Conservation (phyloP, 73 alveolate species). For the Tetrahymena malaccensis region DNA sequence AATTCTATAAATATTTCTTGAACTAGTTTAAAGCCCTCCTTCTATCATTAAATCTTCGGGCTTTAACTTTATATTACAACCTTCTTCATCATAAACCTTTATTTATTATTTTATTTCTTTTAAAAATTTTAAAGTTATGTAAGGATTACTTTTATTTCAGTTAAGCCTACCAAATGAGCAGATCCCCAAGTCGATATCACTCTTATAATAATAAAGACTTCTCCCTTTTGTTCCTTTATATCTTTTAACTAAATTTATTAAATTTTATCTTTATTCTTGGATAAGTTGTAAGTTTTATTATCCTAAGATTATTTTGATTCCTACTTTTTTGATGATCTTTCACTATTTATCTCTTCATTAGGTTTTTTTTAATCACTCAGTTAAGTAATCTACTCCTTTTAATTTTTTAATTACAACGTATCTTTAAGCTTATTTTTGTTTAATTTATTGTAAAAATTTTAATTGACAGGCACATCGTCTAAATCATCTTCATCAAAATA, state of each 20-base stretch:
- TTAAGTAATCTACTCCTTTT: not conserved
- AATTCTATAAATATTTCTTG: conserved; percentile 37
- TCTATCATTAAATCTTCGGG: conserved; percentile 47
- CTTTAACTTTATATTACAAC: conserved; percentile 36
- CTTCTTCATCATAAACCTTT: conserved; percentile 42
- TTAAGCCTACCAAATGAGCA: conserved; percentile 65
- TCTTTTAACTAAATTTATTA: not conserved
- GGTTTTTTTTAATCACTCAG: not conserved
- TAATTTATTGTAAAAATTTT: not conserved
- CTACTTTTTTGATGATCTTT: not conserved
- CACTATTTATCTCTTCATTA: not conserved
- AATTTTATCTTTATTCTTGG: not conserved
- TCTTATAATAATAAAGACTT: conserved; percentile 22
- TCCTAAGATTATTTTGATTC: not conserved
- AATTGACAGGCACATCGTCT: not conserved
- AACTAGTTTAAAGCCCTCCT: conserved; percentile 50
- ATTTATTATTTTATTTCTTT: not conserved
- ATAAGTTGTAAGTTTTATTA: not conserved
- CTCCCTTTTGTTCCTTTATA: not conserved
- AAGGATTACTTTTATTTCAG: conserved; percentile 38
- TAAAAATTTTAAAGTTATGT: not conserved
- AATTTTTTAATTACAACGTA: not conserved
- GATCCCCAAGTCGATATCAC: conserved; percentile 75
- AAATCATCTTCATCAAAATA: not conserved
- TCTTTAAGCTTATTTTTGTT: not conserved